Evolutionary conservation across 495 filamentous ascomycete species (phyloP).

Genomic region (Neurospora sp.): DNA sequence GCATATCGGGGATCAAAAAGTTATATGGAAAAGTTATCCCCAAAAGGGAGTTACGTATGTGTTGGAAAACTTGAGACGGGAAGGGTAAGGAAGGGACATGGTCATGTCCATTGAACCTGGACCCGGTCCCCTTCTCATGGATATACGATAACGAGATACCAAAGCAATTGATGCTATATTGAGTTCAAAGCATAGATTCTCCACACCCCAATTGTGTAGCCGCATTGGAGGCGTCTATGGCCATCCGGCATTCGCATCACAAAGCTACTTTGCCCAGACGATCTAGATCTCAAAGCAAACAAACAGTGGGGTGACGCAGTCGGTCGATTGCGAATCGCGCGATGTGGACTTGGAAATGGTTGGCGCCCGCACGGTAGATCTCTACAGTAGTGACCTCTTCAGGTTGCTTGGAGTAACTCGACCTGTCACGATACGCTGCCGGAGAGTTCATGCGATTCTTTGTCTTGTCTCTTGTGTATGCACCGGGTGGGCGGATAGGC

Average conservation of each 20-base stretch:
- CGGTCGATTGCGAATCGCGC: not conserved
- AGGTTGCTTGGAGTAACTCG: not conserved
- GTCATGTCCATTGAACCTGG: not conserved
- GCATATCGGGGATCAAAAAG: not conserved
- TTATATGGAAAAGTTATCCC: not conserved
- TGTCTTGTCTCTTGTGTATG: not conserved
- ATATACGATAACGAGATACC: not conserved
- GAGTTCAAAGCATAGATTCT: not conserved
- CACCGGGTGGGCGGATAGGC: not conserved
- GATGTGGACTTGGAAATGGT: not conserved
- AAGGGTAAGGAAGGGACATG: not conserved
- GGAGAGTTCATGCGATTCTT: not conserved
- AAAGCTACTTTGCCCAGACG: not conserved
- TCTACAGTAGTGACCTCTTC: not conserved
- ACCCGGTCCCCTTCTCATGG: not conserved
- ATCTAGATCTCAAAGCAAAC: not conserved
- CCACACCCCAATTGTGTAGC: not conserved
- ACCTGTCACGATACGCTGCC: not conserved
- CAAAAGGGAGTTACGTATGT: not conserved
- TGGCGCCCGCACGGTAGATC: not conserved
- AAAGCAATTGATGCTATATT: not conserved
- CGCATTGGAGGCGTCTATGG: not conserved
- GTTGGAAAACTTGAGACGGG: not conserved
- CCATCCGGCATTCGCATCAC: not conserved
- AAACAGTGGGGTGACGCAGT: not conserved